These are phyloP conservation scores for Monilinia vaccinii-corymbosi DNA, from an alignment of 2,329 filamentous ascomycete genomes.

Conservation along the genomic window DNA sequence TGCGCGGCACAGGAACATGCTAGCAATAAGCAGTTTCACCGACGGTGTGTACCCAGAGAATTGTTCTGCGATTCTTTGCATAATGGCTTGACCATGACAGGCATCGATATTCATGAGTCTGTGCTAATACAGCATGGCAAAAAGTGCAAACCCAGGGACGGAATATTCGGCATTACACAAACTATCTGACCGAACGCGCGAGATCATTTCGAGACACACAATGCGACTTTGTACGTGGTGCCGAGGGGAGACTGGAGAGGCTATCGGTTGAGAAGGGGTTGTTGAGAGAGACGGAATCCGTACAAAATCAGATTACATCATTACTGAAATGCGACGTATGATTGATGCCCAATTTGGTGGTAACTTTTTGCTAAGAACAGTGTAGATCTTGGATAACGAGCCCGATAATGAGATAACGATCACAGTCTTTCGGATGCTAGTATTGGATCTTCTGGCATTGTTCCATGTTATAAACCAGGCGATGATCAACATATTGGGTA, in stretches of 20 bases:
- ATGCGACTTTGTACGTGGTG: slow-evolving; percentile 79
- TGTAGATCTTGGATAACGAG: slow-evolving; percentile 73
- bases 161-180: slow-evolving; percentile 86
- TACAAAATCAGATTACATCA: slow-evolving; percentile 80
- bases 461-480: slow-evolving; percentile 96
- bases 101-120: slow-evolving; percentile 15
- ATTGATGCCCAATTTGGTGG: slow-evolving; percentile 17
- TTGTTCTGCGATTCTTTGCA: slow-evolving; percentile 2
- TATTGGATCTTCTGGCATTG: slow-evolving; percentile 77
- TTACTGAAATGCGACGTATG: slow-evolving; percentile 83
- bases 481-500: slow-evolving; percentile 92
- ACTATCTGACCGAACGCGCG: slow-evolving; percentile 76
- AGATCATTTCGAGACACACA: slow-evolving; percentile 76
- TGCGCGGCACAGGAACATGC: slow-evolving; percentile 68
- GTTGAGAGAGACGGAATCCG: slow-evolving; percentile 79
- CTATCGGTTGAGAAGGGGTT: slow-evolving; percentile 86
- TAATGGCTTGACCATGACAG: slow-evolving; percentile 14
- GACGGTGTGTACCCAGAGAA: slow-evolving; percentile 56
- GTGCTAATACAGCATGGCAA: slow-evolving; percentile 32
- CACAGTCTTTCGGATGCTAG: slow-evolving; percentile 84
- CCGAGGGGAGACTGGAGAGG: slow-evolving; percentile 74
- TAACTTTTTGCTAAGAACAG: slow-evolving; percentile 17
- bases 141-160: slow-evolving; percentile 86
- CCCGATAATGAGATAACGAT: slow-evolving; percentile 95
- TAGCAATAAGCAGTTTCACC: slow-evolving; percentile 84